phyloP scores from a whole-genome alignment of 169 alveolate species.

The Plasmodium sp. region DNA sequence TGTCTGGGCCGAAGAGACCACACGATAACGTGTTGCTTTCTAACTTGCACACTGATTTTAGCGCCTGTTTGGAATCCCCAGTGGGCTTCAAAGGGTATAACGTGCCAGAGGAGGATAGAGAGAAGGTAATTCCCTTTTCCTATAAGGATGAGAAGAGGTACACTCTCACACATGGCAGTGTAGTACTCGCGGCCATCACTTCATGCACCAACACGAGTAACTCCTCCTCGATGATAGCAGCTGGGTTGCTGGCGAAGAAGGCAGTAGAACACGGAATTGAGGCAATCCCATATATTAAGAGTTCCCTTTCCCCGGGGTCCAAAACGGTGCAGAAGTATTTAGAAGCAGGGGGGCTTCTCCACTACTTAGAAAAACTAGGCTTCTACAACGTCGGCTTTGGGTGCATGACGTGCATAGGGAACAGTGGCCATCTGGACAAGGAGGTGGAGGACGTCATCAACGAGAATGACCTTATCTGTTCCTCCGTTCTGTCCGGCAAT shows the following conservation, averaged over 20 bases:
- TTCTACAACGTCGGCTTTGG: constrained; percentile 97
- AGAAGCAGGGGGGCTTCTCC: constrained; percentile 89
- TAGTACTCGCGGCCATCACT: constrained; percentile 96
- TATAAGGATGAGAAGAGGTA: constrained; percentile 81
- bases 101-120: constrained; percentile 72
- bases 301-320: constrained; percentile 97
- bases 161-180: constrained; percentile 92
- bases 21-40: constrained; percentile 94
- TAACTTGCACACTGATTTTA: constrained; percentile 91
- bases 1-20: constrained; percentile 98
- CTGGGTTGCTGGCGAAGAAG: constrained; percentile 95
- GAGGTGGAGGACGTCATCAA: constrained; percentile 93
- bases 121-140: constrained; percentile 66
- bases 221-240: constrained; percentile 97
- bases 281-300: constrained; percentile 93
- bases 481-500: constrained; percentile 96
- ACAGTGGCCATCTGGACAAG: constrained; percentile 95
- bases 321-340: constrained; percentile 83
- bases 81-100: constrained; percentile 90
- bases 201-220: constrained; percentile 98
- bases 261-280: constrained; percentile 94
- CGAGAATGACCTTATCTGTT: constrained; percentile 91
- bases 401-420: constrained; percentile 98
- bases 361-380: constrained; percentile 92
- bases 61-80: constrained; percentile 80